Conservation (phyloP, 1,284 basidiomycete species). For the Thecaphora thlaspeos region DNA sequence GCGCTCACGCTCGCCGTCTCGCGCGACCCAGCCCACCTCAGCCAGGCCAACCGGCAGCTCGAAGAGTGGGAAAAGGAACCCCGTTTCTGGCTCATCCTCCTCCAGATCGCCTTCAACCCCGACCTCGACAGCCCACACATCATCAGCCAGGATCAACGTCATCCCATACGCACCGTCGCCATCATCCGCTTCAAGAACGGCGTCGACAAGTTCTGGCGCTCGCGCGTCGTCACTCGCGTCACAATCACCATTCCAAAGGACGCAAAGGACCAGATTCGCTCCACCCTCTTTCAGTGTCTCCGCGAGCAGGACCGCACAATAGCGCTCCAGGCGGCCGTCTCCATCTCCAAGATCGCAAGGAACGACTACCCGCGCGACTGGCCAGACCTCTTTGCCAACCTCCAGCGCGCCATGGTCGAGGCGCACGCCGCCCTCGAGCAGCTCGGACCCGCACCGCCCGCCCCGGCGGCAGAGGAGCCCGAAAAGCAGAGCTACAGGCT, state of each 20-base stretch:
- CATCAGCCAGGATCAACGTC: slow-evolving; percentile 14
- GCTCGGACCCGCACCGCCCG: slow-evolving; percentile 21
- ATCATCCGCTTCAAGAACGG: slow-evolving; percentile 58
- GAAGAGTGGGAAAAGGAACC: slow-evolving; percentile 44
- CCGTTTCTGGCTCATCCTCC: slow-evolving; percentile 41
- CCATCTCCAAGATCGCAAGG: slow-evolving; percentile 50
- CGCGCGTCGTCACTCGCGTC: slow-evolving; percentile 41
- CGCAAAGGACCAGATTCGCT: slow-evolving; percentile 43
- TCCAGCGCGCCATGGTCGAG: slow-evolving; percentile 45
- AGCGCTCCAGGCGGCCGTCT: slow-evolving; percentile 48
- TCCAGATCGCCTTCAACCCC: slow-evolving; percentile 46
- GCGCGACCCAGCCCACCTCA: slow-evolving; percentile 18
- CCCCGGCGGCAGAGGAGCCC: slow-evolving; percentile 15
- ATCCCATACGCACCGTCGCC: slow-evolving; percentile 39
- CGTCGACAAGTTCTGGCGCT: slow-evolving; percentile 52
- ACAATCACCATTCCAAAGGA: slow-evolving; percentile 43
- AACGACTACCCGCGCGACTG: slow-evolving; percentile 52
- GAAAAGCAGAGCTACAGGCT: slow-evolving; percentile 9
- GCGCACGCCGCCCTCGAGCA: slow-evolving; percentile 28
- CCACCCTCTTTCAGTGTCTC: slow-evolving; percentile 42
- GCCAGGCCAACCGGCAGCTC: slow-evolving; percentile 31
- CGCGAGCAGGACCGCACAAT: slow-evolving; percentile 46
- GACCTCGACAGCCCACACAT: slow-evolving; percentile 5
- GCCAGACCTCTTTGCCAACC: slow-evolving; percentile 44
- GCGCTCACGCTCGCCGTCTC: slow-evolving; percentile 33